Conservation (phyloP, 1,284 basidiomycete species). For the Pseudozyma hubeiensis region DNA sequence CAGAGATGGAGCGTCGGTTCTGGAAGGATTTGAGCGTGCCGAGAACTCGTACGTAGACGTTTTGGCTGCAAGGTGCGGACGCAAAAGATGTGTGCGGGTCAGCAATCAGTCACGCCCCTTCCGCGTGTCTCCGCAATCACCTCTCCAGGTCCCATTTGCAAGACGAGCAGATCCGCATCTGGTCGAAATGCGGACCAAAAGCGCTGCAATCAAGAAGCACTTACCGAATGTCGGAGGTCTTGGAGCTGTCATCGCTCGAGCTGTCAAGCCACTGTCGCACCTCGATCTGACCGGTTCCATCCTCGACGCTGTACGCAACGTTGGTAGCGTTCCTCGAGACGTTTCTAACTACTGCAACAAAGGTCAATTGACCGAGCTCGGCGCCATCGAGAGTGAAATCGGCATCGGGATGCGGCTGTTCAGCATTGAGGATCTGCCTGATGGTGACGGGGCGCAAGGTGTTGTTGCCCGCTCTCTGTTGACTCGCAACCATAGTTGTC, state of each 20-base stretch:
- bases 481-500: conserved; percentile 8
- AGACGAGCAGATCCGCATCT: too few relatives aligned
- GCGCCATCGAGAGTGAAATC: conserved; percentile 85
- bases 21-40: conserved; percentile 90
- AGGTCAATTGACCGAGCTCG: conserved; percentile 82
- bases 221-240: conserved; percentile 59
- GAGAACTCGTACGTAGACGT: conserved; percentile 83
- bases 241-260: conserved; percentile 71
- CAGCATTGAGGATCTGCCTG: conserved; percentile 80
- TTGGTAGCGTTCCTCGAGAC: conserved; percentile 83
- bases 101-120: background rate
- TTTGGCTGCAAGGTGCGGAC: conserved; percentile 73
- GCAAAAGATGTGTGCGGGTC: background rate
- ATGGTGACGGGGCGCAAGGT: conserved; percentile 84
- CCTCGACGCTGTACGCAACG: conserved; percentile 82
- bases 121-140: too few relatives aligned
- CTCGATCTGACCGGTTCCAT: conserved; percentile 89
- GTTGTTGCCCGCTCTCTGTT: conserved; percentile 56
- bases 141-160: too few relatives aligned
- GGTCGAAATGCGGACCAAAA: too few relatives aligned
- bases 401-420: conserved; percentile 85
- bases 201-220: conserved; percentile 1
- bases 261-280: conserved; percentile 89
- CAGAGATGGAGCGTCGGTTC: conserved; percentile 80
- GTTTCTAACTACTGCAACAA: conserved; percentile 84